These are phyloP conservation scores for Sonneratia alba DNA, from an alignment of 345 rosid species.

Conservation along the genomic window DNA sequence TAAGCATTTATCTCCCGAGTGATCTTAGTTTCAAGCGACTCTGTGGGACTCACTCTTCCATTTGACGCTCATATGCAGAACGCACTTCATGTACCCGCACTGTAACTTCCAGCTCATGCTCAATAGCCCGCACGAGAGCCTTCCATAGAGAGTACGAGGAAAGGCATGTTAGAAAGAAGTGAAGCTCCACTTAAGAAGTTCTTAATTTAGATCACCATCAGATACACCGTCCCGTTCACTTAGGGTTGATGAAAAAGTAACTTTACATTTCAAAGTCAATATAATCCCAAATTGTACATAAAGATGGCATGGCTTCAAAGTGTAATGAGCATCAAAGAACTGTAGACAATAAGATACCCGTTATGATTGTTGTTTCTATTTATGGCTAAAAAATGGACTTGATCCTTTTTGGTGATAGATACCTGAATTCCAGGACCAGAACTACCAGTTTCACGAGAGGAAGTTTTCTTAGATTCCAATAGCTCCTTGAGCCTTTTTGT, in stretches of 20 bases:
- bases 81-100: constrained; percentile 93
- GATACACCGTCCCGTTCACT: background rate
- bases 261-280: background rate
- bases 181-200: background rate
- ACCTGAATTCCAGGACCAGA: constrained; percentile 83
- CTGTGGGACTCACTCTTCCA: constrained; percentile 69
- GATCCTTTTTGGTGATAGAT: background rate
- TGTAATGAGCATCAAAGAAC: background rate
- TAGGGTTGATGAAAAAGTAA: background rate
- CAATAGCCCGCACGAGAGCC: constrained; percentile 85
- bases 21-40: background rate
- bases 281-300: background rate
- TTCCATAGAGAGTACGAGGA: constrained; percentile 14
- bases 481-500: constrained; percentile 92
- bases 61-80: constrained; percentile 75
- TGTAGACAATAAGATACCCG: background rate
- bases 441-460: constrained; percentile 56
- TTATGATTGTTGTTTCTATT: background rate
- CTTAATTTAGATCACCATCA: background rate
- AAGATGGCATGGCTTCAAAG: background rate
- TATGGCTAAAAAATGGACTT: background rate
- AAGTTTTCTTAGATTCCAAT: constrained; percentile 72
- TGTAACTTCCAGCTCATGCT: constrained; percentile 93
- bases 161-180: background rate
- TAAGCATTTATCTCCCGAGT: too few relatives aligned